phyloP scores from a whole-genome alignment of 2,329 filamentous ascomycete genomes.

The Colletotrichum echinochloae region DNA sequence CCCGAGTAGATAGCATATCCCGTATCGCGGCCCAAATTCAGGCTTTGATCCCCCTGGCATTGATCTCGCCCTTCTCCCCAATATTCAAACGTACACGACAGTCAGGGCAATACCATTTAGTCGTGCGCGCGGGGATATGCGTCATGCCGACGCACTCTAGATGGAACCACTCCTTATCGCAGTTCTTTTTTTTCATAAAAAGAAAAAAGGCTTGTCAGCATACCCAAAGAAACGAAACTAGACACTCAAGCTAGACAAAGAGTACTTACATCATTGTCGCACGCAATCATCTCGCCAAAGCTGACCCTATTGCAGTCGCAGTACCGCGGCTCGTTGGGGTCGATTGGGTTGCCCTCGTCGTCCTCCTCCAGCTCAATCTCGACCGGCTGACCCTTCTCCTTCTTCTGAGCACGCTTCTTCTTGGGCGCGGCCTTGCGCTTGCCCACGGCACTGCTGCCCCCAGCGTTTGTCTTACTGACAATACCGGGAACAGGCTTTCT shows the following conservation, averaged over 20 bases:
- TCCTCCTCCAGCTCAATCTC: conserved; percentile 69
- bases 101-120: conserved; percentile 88
- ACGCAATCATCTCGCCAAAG: conserved; percentile 86
- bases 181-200: conserved; percentile 70
- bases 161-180: conserved; percentile 88
- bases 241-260: conserved; percentile 33
- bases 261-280: conserved; percentile 79
- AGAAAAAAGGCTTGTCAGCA: conserved; percentile 41
- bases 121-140: conserved; percentile 76
- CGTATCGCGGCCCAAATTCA: conserved; percentile 42
- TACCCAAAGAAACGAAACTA: conserved; percentile 25
- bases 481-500: conserved; percentile 80
- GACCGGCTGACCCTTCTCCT: conserved; percentile 57
- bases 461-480: conserved; percentile 72
- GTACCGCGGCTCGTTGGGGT: conserved; percentile 81
- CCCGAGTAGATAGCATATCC: not conserved
- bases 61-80: conserved; percentile 73
- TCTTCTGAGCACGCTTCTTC: conserved; percentile 66
- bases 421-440: conserved; percentile 78
- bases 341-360: conserved; percentile 76
- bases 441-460: conserved; percentile 75
- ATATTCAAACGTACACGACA: conserved; percentile 74
- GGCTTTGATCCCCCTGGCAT: conserved; percentile 66
- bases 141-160: conserved; percentile 79
- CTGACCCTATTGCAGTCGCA: conserved; percentile 84